phyloP scores from a whole-genome alignment of 306 rosid species.

The Lathyrus tuberosus region DNA sequence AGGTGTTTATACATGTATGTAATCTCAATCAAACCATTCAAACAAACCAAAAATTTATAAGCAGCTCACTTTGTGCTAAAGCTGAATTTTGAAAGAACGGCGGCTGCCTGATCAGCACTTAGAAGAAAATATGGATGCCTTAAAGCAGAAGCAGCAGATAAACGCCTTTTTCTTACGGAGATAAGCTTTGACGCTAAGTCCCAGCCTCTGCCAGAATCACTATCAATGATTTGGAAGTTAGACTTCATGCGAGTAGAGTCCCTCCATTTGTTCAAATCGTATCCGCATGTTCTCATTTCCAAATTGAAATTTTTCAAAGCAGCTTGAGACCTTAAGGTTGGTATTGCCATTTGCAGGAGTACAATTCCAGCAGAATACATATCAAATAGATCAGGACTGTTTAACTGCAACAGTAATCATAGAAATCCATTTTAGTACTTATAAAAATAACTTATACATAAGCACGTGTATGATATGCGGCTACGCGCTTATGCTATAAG shows the following conservation, averaged over 20 bases:
- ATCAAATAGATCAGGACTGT: conserved; percentile 92
- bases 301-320: conserved; percentile 85
- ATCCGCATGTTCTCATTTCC: conserved; percentile 64
- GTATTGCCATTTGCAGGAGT: conserved; percentile 93
- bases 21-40: neutral
- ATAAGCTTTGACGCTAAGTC: conserved; percentile 78
- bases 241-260: conserved; percentile 63
- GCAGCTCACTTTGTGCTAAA: conserved; percentile 55
- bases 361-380: conserved; percentile 95
- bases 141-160: conserved; percentile 79
- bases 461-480: neutral
- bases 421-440: conserved; percentile 43
- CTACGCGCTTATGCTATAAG: neutral
- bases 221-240: conserved; percentile 64
- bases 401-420: conserved; percentile 65
- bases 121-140: conserved; percentile 90
- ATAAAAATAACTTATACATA: neutral
- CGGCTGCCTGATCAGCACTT: conserved; percentile 91
- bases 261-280: conserved; percentile 82
- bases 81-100: conserved; percentile 78
- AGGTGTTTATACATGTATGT: neutral
- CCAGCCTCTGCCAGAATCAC: conserved; percentile 87
- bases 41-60: conserved; percentile 20
- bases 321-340: conserved; percentile 68
- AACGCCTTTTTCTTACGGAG: conserved; percentile 77